Evolutionary conservation across 768 basidiomycete species (phyloP), one percentile per base, ranked within the genome.

Genomic region (Naganishia onofrii): DNA sequence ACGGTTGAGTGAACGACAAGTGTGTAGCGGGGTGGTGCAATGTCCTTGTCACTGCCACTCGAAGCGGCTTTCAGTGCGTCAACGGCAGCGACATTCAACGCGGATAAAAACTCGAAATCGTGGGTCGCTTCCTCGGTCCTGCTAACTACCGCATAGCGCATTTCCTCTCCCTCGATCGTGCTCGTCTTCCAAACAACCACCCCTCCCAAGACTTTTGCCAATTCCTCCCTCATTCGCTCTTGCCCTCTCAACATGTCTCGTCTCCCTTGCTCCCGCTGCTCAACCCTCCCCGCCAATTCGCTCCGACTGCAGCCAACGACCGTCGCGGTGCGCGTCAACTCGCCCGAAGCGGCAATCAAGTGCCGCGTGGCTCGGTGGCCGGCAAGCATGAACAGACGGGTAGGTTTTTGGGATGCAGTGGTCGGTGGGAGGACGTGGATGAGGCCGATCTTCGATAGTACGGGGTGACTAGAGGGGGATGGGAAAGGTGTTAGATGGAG

Each of bases 351-450:
- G 2, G 85, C 83, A 2, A 85, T 82, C 66, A 93, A 82, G 75
- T 90, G 84, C 1, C 83, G 76, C 53, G 89, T 85, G 7, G 92
- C 84, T 28, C 92, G 88, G 19, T 89, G 88, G 5, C 92, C 93
- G n/a, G 88, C 82, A 60, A 90, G 84, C 82, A 96, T 93, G 82
- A 88, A 90, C 5, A 94, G 84, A 29, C 91, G 87, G 28, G 76
- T 89, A 84, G 28, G 89, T 87, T 52, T 89, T 81, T 74, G 90
- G 87, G 34, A 90, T 84, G 74, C 88, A 87, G 72, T 88, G 0
- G 81, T 72, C 58, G 93, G 84, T 65, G 87, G 87, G 7, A 92
- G 90, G 66, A 89, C 84, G 79, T 96, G 93, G 19, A 92, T 91
- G 13, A 90, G 89, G 68, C 89, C 90, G 80, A 91, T 91, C 66